Evolutionary conservation across 1,139 yeast genomes (phyloP).

Genomic region (Groenewaldozyma sp.): DNA sequence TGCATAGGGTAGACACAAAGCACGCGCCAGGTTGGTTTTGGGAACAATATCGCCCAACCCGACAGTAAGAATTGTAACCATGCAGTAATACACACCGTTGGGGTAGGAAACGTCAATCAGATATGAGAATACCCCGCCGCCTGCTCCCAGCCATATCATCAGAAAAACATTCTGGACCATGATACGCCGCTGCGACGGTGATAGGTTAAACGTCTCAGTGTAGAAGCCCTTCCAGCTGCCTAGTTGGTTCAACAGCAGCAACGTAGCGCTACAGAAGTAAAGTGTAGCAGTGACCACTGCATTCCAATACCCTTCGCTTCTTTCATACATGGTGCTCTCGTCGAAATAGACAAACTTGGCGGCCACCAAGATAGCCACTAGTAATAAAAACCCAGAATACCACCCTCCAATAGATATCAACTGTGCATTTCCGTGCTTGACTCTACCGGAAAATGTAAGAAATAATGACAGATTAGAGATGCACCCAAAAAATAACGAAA

Average conservation of each 20-base stretch:
- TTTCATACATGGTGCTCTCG: slow-evolving; percentile 7
- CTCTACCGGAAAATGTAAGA: slow-evolving; percentile 52
- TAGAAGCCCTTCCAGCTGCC: slow-evolving; percentile 55
- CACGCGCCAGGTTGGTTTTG: slow-evolving; percentile 40
- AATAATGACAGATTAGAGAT: slow-evolving; percentile 56
- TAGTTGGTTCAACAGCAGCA: slow-evolving; percentile 47
- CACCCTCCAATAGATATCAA: slow-evolving; percentile 53
- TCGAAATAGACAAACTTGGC: slow-evolving; percentile 21
- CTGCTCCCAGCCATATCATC: slow-evolving; percentile 60
- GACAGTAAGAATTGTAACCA: slow-evolving; percentile 63
- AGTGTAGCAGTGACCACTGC: slow-evolving; percentile 56
- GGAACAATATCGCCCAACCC: slow-evolving; percentile 75
- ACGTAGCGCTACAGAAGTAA: slow-evolving; percentile 46
- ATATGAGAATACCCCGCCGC: slow-evolving; percentile 47
- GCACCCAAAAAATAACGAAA: slow-evolving; percentile 56
- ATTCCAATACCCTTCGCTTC: slow-evolving; percentile 67
- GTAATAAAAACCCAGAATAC: slow-evolving; percentile 45
- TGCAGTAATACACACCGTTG: slow-evolving; percentile 57
- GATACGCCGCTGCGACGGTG: slow-evolving; percentile 56
- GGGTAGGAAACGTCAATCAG: slow-evolving; percentile 44
- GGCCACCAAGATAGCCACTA: slow-evolving; percentile 41
- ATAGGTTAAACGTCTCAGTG: slow-evolving; percentile 59
- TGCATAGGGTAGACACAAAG: slow-evolving; percentile 52
- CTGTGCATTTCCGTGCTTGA: slow-evolving; percentile 53
- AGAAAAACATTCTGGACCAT: slow-evolving; percentile 62